Base-by-base conservation (phyloP, 2,329 filamentous ascomycete genomes). In the Pseudogymnoascus sp. region DNA sequence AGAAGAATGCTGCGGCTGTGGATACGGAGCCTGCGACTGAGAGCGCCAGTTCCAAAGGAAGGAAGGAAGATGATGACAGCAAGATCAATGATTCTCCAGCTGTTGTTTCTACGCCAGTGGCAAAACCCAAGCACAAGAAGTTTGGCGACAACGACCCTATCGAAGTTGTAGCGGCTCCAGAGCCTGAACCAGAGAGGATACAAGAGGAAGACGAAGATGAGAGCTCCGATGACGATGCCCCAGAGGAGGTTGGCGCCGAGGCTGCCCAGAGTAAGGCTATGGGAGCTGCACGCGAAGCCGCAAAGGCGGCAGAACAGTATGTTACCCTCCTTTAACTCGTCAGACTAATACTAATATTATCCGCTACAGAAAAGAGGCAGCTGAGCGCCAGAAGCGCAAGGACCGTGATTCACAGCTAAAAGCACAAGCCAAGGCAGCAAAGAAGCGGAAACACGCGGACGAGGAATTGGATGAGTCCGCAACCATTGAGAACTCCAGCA, bases 211-310 rank as follows among this genome's bases (percentile, higher is more conserved):
- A 39, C 14, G 37, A 64, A 2, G 11, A 18, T 5, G 11, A 15
- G n/a, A 59, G 62, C 11, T 61, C 58, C 50, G 70, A 71, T 22
- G 67, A 71, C 58, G 70, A 71, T 62, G 69, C 69, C 9, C 70
- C 70, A 39, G 69, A 71, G 59, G 68, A 66, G 20, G 64, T 71
- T 39, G 66, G 64, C 12, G 64, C 61, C 7, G 60, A 69, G 57
- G 65, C 67, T 28, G 69, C 70, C 30, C 61, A 62, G 12, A 53
- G 68, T 22, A 61, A 58, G 22, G 61, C 64, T 18, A 65, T 64
- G 36, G 60, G 30, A 20, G 67, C 64, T 47, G 62, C 65, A 41
- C 64, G 61, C 9, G 65, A 68, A n/a, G 64, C 67, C n/a, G 63
- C 64, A n/a, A 69, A 65, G 37, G 69, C 66, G 18, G 61, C 68